Conservation (phyloP, 179 eudicot species). For the Heliamphora ciliata region DNA sequence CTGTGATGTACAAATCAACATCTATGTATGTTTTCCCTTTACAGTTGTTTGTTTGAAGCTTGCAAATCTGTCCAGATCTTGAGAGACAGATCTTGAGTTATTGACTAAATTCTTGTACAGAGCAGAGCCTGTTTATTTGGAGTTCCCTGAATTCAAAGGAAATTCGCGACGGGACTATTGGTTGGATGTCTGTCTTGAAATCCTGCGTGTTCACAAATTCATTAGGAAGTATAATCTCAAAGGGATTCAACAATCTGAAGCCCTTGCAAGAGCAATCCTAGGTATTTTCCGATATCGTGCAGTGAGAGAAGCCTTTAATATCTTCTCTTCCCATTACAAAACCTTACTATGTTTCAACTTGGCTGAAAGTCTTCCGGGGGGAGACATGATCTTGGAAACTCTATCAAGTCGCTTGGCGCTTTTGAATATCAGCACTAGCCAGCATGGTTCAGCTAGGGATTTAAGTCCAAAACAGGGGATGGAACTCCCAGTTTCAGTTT, state of each 20-base stretch:
- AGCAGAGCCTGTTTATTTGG: constrained; percentile 65
- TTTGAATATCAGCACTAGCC: constrained; percentile 29
- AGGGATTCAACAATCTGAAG: constrained; percentile 65
- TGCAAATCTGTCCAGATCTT: constrained; percentile 7
- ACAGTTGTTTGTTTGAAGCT: neutral
- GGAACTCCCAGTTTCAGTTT: constrained; percentile 39
- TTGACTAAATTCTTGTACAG: constrained; percentile 38
- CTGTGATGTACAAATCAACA: constrained; percentile 80
- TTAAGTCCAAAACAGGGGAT: constrained; percentile 25
- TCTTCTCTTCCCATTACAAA: constrained; percentile 56
- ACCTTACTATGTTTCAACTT: constrained; percentile 65
- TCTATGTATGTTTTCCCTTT: constrained; percentile 42
- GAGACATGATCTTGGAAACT: constrained; percentile 68
- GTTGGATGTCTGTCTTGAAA: constrained; percentile 70
- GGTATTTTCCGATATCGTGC: constrained; percentile 75
- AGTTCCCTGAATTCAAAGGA: constrained; percentile 90
- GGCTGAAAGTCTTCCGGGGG: constrained; percentile 87
- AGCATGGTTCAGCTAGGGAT: constrained; percentile 32
- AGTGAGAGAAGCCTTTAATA: constrained; percentile 64
- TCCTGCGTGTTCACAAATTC: constrained; percentile 61
- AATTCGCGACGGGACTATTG: constrained; percentile 79
- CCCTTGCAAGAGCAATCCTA: constrained; percentile 64
- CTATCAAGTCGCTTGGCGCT: constrained; percentile 50
- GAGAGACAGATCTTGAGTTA: constrained; percentile 13
- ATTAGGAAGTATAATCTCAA: constrained; percentile 50